Evolutionary conservation across 805 yeast species (phyloP).

Genomic region (Yarrowia sp.): DNA sequence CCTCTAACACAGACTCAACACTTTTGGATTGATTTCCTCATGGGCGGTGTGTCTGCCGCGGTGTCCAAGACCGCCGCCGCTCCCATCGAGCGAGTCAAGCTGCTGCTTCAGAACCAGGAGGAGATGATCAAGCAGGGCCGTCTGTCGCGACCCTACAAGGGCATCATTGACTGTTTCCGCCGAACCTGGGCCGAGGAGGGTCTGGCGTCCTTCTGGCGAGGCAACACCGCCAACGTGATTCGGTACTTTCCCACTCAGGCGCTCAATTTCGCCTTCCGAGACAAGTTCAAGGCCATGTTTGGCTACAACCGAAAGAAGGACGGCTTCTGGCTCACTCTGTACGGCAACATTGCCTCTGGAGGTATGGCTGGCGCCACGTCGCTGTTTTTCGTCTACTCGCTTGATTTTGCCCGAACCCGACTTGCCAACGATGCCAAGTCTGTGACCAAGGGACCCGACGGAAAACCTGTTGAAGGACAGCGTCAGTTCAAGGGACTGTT

Average conservation of each 20-base stretch:
- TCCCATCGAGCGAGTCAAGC: conserved; percentile 96
- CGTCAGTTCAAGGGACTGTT: conserved; percentile 97
- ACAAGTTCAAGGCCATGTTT: conserved; percentile 91
- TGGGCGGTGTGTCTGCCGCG: conserved; percentile 99
- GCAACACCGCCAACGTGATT: conserved; percentile 98
- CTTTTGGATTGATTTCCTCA: conserved; percentile 50
- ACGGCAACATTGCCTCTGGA: conserved; percentile 97
- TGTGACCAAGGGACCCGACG: conserved; percentile 67
- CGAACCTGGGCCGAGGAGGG: conserved; percentile 96
- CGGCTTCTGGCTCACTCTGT: conserved; percentile 89
- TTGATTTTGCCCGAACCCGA: conserved; percentile 98
- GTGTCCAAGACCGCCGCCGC: conserved; percentile 98
- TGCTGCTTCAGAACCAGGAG: conserved; percentile 96
- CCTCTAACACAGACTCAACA: conserved; percentile 26
- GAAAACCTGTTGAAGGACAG: conserved; percentile 74
- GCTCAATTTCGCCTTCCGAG: conserved; percentile 97
- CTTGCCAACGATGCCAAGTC: conserved; percentile 79
- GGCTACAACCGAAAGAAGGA: conserved; percentile 96
- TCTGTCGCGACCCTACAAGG: conserved; percentile 81
- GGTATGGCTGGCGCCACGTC: conserved; percentile 98
- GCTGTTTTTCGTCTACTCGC: conserved; percentile 89
- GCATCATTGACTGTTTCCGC: conserved; percentile 92
- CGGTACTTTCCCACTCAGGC: conserved; percentile 99
- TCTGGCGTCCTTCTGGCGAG: conserved; percentile 95
- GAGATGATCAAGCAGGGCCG: conserved; percentile 99